Percentiles rank a stretch among this genome's conserved stretches.
phyloP scores from a whole-genome alignment of 2,329 filamentous ascomycete species.

The Lachnellula arida region DNA sequence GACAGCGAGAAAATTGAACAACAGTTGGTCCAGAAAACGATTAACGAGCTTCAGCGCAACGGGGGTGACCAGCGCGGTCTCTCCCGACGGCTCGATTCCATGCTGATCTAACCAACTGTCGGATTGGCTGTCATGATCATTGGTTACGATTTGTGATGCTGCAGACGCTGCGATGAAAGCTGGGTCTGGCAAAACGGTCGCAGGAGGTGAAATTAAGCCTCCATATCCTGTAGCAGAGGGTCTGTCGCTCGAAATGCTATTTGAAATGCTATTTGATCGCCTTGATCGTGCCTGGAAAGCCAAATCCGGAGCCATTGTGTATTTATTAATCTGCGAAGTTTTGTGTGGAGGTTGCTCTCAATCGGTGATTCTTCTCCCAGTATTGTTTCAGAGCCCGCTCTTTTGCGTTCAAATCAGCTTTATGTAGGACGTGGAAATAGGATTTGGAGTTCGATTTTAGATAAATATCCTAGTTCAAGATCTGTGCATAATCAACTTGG shows the following conservation, averaged over 20 bases:
- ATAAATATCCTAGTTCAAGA: neutral
- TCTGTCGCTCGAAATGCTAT: constrained; percentile 67
- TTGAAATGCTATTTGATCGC: constrained; percentile 50
- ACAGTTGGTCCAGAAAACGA: constrained; percentile 85
- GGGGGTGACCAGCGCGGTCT: constrained; percentile 67
- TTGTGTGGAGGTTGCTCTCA: neutral
- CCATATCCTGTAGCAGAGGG: constrained; percentile 55
- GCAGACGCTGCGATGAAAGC: constrained; percentile 85
- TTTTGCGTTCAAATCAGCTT: neutral
- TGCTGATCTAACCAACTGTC: constrained; percentile 66
- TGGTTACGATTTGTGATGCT: constrained; percentile 86
- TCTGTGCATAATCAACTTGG: neutral
- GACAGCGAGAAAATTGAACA: constrained; percentile 82
- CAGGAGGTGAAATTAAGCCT: constrained; percentile 61
- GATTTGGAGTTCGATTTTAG: neutral
- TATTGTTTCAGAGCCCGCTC: neutral
- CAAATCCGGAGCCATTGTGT: constrained; percentile 22
- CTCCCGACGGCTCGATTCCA: constrained; percentile 58
- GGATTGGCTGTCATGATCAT: constrained; percentile 73
- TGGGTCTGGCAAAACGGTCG: constrained; percentile 67
- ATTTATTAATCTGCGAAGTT: neutral
- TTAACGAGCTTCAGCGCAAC: constrained; percentile 77
- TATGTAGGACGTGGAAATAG: neutral
- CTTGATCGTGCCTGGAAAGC: constrained; percentile 12
- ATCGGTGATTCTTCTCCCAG: neutral